Conservation (phyloP, 2,329 filamentous ascomycete species). For the Pseudogymnoascus sp. region DNA sequence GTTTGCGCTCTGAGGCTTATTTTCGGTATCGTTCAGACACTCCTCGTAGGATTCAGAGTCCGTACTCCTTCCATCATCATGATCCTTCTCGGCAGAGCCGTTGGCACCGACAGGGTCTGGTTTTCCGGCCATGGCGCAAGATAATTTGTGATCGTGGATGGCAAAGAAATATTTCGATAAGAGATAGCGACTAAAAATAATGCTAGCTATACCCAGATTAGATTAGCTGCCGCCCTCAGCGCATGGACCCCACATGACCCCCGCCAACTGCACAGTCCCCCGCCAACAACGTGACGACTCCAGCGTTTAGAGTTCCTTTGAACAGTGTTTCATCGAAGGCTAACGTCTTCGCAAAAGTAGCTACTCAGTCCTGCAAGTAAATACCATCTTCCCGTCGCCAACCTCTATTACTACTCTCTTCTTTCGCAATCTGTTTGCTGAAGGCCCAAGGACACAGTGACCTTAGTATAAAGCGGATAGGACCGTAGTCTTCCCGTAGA, state of each 20-base stretch:
- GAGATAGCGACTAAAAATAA: slow-evolving; percentile 9
- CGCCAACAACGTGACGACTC: slow-evolving; percentile 3
- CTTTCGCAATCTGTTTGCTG: neutral
- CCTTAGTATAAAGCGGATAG: slow-evolving; percentile 8
- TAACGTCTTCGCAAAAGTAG: slow-evolving; percentile 3
- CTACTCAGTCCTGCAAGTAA: slow-evolving; percentile 1
- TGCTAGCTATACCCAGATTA: neutral
- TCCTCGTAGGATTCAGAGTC: neutral
- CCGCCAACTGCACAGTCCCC: neutral
- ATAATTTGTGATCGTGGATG: neutral
- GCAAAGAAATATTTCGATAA: slow-evolving; percentile 10
- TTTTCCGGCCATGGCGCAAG: slow-evolving; percentile 4
- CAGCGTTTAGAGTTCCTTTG: slow-evolving; percentile 9
- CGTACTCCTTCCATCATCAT: neutral
- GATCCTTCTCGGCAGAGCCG: neutral
- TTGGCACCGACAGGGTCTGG: neutral
- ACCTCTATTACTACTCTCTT: neutral
- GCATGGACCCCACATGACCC: slow-evolving; percentile 7
- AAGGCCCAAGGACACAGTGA: slow-evolving; percentile 5
- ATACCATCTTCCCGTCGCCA: neutral
- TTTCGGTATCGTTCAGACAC: neutral
- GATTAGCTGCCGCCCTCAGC: slow-evolving; percentile 2
- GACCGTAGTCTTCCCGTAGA: slow-evolving; percentile 24
- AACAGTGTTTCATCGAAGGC: slow-evolving; percentile 2
- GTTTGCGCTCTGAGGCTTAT: neutral